Base-by-base conservation (phyloP, 2,329 filamentous ascomycete genomes). In the Trichothecium sympodiale region DNA sequence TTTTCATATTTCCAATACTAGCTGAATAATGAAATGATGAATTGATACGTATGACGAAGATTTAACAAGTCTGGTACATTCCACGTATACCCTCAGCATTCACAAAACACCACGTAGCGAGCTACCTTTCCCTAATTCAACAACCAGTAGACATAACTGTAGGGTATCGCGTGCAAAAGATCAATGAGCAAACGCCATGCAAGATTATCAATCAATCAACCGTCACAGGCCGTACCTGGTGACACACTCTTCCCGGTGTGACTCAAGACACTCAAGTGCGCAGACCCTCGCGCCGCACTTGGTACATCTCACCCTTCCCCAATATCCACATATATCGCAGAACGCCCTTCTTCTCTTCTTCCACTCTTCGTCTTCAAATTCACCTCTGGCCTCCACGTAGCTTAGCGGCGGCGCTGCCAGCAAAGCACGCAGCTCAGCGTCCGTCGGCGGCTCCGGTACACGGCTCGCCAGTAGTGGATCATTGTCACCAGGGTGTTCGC, bases 311-410 rank as follows among this genome's bases (percentile, higher is more conserved):
- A 85, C 77, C 29, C 77, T 64, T 3, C 83, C 83, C 83, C 83
- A 88, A 57, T 87, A 88, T 12, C 83, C 83, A 51, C 83, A 89
- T 23, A 86, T 75, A 51, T 80, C 80, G 57, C 83, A 89, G 54
- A 88, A 89, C 26, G 64, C 61, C 40, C 82, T 65, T 32, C 63
- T 62, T 3, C 80, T 78, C 43, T 29, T 34, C 29, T 14, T 16
- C 14, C 14, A 33, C 10, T 28, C 29, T 8, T 26, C 15, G 12
- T 45, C 46, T 31, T 56, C 61, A 61, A 61, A 69, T 18, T 46
- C 50, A 3, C 65, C 72, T 36, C 65, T 58, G 28, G 78, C 77
- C 45, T 83, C 80, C 33, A 71, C 64, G 55, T 85, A 88, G 27
- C 65, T 76, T 36, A 87, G 58, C 32, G 81, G 75, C 35, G 80